Evolutionary conservation across 805 yeast species (phyloP), one percentile per base, ranked within the genome.

Genomic region (Candida easanensis): DNA sequence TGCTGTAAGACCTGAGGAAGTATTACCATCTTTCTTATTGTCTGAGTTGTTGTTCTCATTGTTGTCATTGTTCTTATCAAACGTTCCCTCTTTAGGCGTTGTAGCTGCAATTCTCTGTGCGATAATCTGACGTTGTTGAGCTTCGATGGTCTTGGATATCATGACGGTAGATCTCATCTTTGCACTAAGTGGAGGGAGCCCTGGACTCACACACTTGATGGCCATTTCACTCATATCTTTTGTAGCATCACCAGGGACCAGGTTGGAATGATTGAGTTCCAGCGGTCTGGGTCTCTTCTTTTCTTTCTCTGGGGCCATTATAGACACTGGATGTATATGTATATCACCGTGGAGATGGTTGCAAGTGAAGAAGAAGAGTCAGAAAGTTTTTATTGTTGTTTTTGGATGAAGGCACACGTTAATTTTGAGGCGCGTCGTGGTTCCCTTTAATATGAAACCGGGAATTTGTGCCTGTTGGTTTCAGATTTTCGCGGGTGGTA

Each of bases 211-310:
- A 39, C 60, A 57, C 36, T 56, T 47, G 41, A 58, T 31, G 10
- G 61, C 63, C 19, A 36, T 49, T n/a, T 55, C 53, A 8, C 34
- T 45, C 60, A 58, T 54, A 18, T 47, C 50, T 25, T 28, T 35
- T 13, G 40, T 33, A 11, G 39, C 44, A 9, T 43, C 42, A 3
- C 43, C 48, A 10, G 44, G 43, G 14, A 40, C 38, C 33, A 37
- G 40, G 33, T 52, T 52, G 13, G 63, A 51, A 16, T 54, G 43
- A 26, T 52, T 48, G 27, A 59, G 32, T 6, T 49, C 48, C 10
- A 60, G 54, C 13, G 63, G 63, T 46, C 61, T 52, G 17, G 54
- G 61, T 49, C 56, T 55, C 45, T 58, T 55, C 38, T 49, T 58
- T 39, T 44, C 49, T 34, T 39, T 49, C 32, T 45, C 46, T 16